Percentiles rank a stretch among this genome's conserved stretches.
Conservation (phyloP, 202 grass and related monocot species). For the Saccharum hybrid region DNA sequence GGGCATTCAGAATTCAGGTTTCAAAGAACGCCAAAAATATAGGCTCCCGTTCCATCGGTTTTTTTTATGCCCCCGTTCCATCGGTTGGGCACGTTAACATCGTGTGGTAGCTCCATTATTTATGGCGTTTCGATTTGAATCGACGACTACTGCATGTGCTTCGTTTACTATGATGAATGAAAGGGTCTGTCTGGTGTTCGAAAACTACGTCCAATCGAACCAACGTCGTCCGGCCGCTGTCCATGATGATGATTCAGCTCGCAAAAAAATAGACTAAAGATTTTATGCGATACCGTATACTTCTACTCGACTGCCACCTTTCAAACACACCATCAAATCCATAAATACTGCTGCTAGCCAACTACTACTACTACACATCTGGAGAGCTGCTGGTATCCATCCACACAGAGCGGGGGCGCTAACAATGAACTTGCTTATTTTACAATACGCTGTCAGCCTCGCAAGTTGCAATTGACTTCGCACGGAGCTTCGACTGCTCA, state of each 20-base stretch:
- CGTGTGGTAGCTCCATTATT: not conserved
- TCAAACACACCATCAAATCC: not conserved
- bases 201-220: not conserved
- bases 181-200: not conserved
- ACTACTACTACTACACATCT: not conserved
- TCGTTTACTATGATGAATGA: not conserved
- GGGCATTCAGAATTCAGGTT: not conserved
- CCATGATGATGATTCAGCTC: not conserved
- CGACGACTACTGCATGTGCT: not conserved
- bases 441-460: slow-evolving; percentile 40
- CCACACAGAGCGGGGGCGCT: not conserved
- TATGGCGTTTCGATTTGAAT: not conserved
- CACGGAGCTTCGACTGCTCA: slow-evolving; percentile 23
- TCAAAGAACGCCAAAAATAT: not conserved
- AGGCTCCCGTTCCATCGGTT: not conserved
- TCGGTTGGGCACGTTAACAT: not conserved
- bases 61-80: no score
- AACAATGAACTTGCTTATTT: slow-evolving; percentile 38
- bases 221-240: not conserved
- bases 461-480: slow-evolving; percentile 1
- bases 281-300: slow-evolving; percentile 26
- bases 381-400: not conserved
- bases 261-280: not conserved
- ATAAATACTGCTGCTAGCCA: not conserved
- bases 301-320: not conserved